phyloP scores from a whole-genome alignment of 768 basidiomycete species.

The Favolaschia claudopus region DNA sequence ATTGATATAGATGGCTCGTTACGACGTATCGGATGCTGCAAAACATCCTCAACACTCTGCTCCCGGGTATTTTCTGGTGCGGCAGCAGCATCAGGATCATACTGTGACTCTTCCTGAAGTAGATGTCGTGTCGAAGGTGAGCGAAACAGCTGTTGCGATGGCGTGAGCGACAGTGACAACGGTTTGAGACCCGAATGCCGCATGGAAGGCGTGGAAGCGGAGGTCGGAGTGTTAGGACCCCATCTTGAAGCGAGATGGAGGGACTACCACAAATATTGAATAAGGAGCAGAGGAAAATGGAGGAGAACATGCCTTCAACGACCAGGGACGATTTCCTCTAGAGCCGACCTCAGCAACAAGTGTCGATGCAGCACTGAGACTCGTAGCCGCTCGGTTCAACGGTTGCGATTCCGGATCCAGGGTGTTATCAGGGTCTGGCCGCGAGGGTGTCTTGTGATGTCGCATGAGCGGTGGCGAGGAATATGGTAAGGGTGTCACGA shows the following conservation, averaged over 20 bases:
- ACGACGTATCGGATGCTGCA: conserved; percentile 22
- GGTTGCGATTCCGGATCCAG: conserved; percentile 14
- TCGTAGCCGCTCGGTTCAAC: conserved; percentile 21
- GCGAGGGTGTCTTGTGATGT: neutral
- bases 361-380: conserved; percentile 30
- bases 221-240: neutral
- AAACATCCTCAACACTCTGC: conserved; percentile 14
- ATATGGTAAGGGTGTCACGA: conserved; percentile 7
- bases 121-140: conserved; percentile 8
- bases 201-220: neutral
- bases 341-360: conserved; percentile 35
- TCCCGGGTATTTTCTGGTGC: conserved; percentile 6
- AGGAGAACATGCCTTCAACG: conserved; percentile 13
- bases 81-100: conserved; percentile 13
- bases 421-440: neutral
- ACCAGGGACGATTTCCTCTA: neutral
- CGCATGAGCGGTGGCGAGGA: neutral
- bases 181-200: neutral
- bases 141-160: neutral
- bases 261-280: neutral
- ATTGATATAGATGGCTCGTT: conserved; percentile 4
- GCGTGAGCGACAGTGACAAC: neutral
- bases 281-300: neutral
- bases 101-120: conserved; percentile 15
- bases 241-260: conserved; percentile 18